phyloP scores from a whole-genome alignment of 352 stramenopile species.

The Sclerospora graminicola region DNA sequence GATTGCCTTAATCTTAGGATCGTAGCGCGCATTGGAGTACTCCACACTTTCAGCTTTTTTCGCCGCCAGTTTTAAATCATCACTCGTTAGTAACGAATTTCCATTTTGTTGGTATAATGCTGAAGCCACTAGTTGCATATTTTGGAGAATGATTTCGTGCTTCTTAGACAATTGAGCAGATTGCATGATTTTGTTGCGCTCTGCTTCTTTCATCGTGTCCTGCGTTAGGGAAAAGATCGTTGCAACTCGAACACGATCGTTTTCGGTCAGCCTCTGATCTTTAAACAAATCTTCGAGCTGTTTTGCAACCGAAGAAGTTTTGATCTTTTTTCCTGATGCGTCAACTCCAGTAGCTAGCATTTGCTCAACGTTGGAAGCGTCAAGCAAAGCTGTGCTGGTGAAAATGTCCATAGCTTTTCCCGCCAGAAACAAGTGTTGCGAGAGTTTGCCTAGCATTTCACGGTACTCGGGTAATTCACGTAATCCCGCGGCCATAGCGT shows the following conservation, averaged over 20 bases:
- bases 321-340: slow-evolving; percentile 87
- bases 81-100: slow-evolving; percentile 36
- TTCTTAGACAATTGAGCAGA: slow-evolving; percentile 72
- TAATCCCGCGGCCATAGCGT: slow-evolving; percentile 88
- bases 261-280: slow-evolving; percentile 57
- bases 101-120: slow-evolving; percentile 59
- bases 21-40: slow-evolving; percentile 74
- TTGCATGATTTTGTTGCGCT: slow-evolving; percentile 81
- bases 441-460: slow-evolving; percentile 91
- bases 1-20: slow-evolving; percentile 57
- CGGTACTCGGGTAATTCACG: slow-evolving; percentile 92
- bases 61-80: slow-evolving; percentile 54
- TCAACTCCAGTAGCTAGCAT: slow-evolving; percentile 91
- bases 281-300: slow-evolving; percentile 85
- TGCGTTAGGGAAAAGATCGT: slow-evolving; percentile 92
- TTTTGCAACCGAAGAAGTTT: slow-evolving; percentile 73
- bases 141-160: slow-evolving; percentile 47
- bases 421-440: slow-evolving; percentile 91
- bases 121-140: slow-evolving; percentile 46
- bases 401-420: slow-evolving; percentile 92
- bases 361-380: slow-evolving; percentile 91
- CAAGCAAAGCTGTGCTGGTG: slow-evolving; percentile 77
- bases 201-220: slow-evolving; percentile 74
- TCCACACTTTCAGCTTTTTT: slow-evolving; percentile 55
- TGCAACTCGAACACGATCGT: slow-evolving; percentile 86